A percentile compares a stretch with the other conserved stretches of the same genome.
Conservation (phyloP, 169 alveolate genomes). For the Plasmodium gallinaceum region DNA sequence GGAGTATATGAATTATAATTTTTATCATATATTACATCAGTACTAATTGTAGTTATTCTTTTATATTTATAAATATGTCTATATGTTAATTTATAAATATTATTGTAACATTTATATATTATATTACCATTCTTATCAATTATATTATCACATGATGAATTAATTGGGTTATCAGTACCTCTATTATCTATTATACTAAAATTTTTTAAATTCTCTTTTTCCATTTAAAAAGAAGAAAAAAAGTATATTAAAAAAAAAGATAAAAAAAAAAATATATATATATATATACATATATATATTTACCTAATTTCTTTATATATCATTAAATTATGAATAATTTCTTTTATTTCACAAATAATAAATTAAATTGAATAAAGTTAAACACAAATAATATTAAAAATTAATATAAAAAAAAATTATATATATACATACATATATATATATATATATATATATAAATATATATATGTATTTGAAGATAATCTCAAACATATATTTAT, state of each 20-base stretch:
- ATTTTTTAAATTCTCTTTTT: constrained; percentile 25
- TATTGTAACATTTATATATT: constrained; percentile 42
- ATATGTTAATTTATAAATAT: constrained; percentile 45
- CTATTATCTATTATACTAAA: constrained; percentile 26
- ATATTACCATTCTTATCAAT: constrained; percentile 69
- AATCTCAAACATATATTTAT: too few species aligned
- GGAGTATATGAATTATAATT: constrained; percentile 43
- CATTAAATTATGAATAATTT: not conserved
- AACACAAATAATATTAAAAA: not conserved
- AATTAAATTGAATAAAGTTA: not conserved
- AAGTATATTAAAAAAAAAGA: not conserved
- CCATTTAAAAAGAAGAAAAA: constrained; percentile 21
- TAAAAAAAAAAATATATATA: not conserved
- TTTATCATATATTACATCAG: constrained; percentile 49
- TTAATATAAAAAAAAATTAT: not conserved
- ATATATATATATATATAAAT: not conserved
- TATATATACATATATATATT: constrained; percentile 3
- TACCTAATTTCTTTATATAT: not conserved
- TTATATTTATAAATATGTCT: constrained; percentile 57
- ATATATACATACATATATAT: constrained; percentile 2
- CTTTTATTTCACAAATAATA: not conserved
- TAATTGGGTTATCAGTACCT: constrained; percentile 13
- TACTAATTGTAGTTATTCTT: constrained; percentile 45
- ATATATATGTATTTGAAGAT: not conserved
- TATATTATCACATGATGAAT: constrained; percentile 40